Conservation (phyloP, 495 filamentous ascomycete genomes). For the Apiosordaria backusii region DNA sequence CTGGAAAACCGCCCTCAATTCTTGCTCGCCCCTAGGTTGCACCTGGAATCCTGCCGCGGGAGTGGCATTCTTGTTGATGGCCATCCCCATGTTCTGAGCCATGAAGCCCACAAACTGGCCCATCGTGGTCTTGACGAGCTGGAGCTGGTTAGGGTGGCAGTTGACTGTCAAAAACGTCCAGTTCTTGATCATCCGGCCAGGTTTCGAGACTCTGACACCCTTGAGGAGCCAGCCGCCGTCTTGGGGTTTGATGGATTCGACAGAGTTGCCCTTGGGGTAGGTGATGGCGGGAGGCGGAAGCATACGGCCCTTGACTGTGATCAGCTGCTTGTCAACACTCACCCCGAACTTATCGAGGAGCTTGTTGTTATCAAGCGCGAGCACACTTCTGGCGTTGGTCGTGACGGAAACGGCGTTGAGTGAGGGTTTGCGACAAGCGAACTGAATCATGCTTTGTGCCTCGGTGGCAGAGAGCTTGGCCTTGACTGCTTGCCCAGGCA, state of each 20-base stretch:
- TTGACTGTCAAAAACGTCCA: constrained; percentile 33
- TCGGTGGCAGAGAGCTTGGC: constrained; percentile 54
- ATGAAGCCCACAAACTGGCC: constrained; percentile 33
- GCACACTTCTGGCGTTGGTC: constrained; percentile 44
- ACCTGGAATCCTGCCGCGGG: neutral
- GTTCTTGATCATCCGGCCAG: constrained; percentile 28
- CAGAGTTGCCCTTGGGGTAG: constrained; percentile 40
- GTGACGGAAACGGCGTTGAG: constrained; percentile 66
- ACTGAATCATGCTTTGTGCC: constrained; percentile 60
- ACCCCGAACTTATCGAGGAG: constrained; percentile 53
- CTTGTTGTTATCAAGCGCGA: constrained; percentile 36
- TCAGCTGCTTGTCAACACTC: constrained; percentile 47
- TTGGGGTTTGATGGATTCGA: constrained; percentile 9
- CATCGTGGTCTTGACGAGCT: constrained; percentile 30
- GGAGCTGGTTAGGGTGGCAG: accelerated
- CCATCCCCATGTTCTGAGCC: constrained; percentile 28
- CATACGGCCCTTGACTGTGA: constrained; percentile 64
- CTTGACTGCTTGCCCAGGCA: constrained; percentile 62
- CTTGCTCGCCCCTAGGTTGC: neutral
- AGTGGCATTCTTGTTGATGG: constrained; percentile 22
- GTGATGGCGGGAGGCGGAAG: constrained; percentile 52
- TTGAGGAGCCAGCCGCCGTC: constrained; percentile 43
- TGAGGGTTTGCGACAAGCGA: constrained; percentile 63
- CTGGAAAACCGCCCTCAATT: constrained; percentile 18
- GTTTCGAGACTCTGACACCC: constrained; percentile 28